Evolutionary conservation across 257 asterid genomes (phyloP), one percentile per base, ranked within the genome.

Genomic region (Plantago elongata): DNA sequence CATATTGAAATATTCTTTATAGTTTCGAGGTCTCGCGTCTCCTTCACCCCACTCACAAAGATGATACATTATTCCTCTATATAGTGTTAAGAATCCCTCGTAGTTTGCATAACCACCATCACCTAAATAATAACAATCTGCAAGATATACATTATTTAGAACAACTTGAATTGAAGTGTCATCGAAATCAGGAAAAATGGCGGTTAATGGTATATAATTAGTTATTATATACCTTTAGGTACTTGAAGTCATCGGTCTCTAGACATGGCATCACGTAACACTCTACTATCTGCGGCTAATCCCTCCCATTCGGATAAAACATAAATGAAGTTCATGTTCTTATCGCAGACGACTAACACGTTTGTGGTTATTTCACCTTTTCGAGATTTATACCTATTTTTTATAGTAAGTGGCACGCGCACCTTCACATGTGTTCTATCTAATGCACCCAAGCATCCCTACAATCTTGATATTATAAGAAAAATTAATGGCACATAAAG

Each of bases 121-220:
- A 16, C 68, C 51, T 1, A 63, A 29, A 15, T 63, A 63, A 34
- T 63, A 63, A 10, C 40, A 29, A 12, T 30, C 59, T 63, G 15
- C 9, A 14, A 34, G n/a, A n/a, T n/a, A n/a, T n/a, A n/a, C n/a
- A n/a, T n/a, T n/a, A n/a, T n/a, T n/a, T n/a, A n/a, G n/a, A n/a
- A n/a, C n/a, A n/a, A n/a, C n/a, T n/a, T n/a, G n/a, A n/a, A n/a
- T n/a, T n/a, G n/a, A n/a, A n/a, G n/a, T n/a, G n/a, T n/a, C n/a
- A n/a, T n/a, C n/a, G n/a, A n/a, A n/a, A n/a, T n/a, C n/a, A n/a
- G n/a, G n/a, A n/a, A n/a, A n/a, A n/a, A n/a, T n/a, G n/a, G n/a
- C n/a, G n/a, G n/a, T n/a, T n/a, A n/a, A n/a, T 12, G 1, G 9
- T 13, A 49, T 49, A 14, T 13, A 49, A 13, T 10, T 0, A 13